Evolutionary conservation across 2,329 filamentous ascomycete genomes (phyloP).

Genomic region (Alternaria arbusti): DNA sequence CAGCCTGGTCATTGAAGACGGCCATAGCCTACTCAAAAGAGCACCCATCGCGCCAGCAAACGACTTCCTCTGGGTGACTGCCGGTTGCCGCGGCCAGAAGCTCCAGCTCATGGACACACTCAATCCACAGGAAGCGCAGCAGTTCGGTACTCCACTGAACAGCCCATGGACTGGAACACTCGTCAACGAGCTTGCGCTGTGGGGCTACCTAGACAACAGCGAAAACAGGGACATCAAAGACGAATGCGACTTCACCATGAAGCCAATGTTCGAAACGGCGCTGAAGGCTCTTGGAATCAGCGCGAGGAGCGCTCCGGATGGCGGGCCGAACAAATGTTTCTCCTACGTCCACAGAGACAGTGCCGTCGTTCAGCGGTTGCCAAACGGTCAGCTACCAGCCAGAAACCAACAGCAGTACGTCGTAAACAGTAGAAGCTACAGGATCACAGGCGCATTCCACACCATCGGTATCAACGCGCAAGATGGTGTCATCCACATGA

Average conservation of each 20-base stretch:
- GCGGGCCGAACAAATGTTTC: not conserved
- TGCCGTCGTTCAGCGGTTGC: not conserved
- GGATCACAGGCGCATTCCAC: not conserved
- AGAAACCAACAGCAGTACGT: not conserved
- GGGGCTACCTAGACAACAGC: not conserved
- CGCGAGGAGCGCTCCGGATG: not conserved
- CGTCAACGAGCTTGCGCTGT: not conserved
- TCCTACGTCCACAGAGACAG: not conserved
- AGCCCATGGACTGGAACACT: not conserved
- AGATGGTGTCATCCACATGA: not conserved
- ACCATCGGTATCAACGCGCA: not conserved
- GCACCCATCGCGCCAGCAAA: not conserved
- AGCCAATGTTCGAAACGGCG: not conserved
- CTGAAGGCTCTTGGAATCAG: not conserved
- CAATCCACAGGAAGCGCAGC: not conserved
- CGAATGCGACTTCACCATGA: not conserved
- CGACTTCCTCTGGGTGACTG: not conserved
- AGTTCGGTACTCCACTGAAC: not conserved
- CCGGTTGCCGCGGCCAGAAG: not conserved
- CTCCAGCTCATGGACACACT: not conserved
- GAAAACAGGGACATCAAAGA: not conserved
- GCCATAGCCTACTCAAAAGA: not conserved
- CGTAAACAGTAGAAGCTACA: not conserved
- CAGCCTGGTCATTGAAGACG: not conserved
- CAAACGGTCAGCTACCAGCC: conserved; percentile 1